Base-by-base conservation (phyloP, 2,329 filamentous ascomycete genomes). In the Exophiala calicioides region DNA sequence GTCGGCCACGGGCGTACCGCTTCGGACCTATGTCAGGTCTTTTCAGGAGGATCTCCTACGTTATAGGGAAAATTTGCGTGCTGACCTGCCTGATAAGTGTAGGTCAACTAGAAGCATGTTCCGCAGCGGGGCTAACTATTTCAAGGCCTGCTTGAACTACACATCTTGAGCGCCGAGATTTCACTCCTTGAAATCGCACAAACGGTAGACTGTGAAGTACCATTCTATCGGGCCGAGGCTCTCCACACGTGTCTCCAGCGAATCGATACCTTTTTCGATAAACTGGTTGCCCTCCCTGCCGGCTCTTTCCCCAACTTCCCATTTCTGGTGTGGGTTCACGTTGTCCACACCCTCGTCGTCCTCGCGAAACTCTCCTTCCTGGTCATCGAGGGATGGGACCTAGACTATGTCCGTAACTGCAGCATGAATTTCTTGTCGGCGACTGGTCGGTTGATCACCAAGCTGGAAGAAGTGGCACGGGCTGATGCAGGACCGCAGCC, bases 231-330 rank as follows among this genome's bases (percentile, higher is more conserved):
- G 13, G 50, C 56, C n/a, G 48, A 59, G 3, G 64, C 65, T 1
- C 62, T 71, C 0, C 77, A 76, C 52, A 68, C 70, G 19, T 74
- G 74, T 4, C 70, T 73, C 33, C 62, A 66, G n/a, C 71, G 76
- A 2, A 58, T 80, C 0, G 70, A 68, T 24, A 59, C 62, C 0
- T 81, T 75, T 63, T 78, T 80, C 36, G 70, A 76, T 2, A 64
- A 64, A 27, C 76, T 76, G 67, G 62, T 75, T 1, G 60, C 65
- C 0, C 61, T 79, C 0, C 70, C 77, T 0, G 61, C 70, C 0
- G 53, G 60, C 0, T 61, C 66, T 3, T 76, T 75, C 40, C 71
- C 71, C 43, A 65, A 67, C 16, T 63, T 78, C 19, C 74, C 78
- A 0, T 70, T 78, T 5, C 62, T 71, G 0, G 57, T 69, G 0